Percentiles rank a stretch among this genome's conserved stretches.
These are phyloP conservation scores for Tulasnella sp. DNA, from an alignment of 768 basidiomycete species.

Conservation along the genomic window DNA sequence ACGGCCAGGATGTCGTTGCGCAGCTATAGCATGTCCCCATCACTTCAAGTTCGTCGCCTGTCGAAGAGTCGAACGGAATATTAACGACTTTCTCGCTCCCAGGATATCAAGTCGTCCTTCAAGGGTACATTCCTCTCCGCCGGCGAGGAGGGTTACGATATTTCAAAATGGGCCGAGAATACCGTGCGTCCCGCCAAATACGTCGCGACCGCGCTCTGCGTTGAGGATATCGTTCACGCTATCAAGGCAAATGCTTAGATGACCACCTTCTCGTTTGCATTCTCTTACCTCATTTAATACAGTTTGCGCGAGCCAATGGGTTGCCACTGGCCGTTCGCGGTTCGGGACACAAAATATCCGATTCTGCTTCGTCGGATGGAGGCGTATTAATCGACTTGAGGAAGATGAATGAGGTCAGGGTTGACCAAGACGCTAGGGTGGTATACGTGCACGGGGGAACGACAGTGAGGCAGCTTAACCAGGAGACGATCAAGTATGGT, in stretches of 20 bases:
- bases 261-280: not conserved
- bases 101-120: not conserved
- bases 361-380: not conserved
- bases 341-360: not conserved
- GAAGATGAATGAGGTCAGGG: conserved; percentile 8
- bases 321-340: not conserved
- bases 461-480: not conserved
- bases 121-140: not conserved
- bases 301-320: not conserved
- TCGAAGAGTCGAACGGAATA: too few relatives aligned
- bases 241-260: not conserved
- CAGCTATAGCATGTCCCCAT: too few relatives aligned
- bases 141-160: not conserved
- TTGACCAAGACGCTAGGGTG: conserved; percentile 10
- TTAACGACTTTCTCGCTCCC: too few relatives aligned
- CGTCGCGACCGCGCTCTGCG: not conserved
- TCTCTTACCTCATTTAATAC: not conserved
- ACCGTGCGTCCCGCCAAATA: not conserved
- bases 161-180: not conserved
- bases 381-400: conserved; percentile 10
- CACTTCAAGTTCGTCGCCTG: too few relatives aligned
- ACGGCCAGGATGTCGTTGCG: too few relatives aligned
- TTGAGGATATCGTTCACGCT: not conserved
- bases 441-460: conserved; percentile 8
- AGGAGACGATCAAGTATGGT: conserved; percentile 9